Percentiles rank a stretch among this genome's conserved stretches.
phyloP scores from a whole-genome alignment of 2,329 filamentous ascomycete species.

The Diaporthe vexans region DNA sequence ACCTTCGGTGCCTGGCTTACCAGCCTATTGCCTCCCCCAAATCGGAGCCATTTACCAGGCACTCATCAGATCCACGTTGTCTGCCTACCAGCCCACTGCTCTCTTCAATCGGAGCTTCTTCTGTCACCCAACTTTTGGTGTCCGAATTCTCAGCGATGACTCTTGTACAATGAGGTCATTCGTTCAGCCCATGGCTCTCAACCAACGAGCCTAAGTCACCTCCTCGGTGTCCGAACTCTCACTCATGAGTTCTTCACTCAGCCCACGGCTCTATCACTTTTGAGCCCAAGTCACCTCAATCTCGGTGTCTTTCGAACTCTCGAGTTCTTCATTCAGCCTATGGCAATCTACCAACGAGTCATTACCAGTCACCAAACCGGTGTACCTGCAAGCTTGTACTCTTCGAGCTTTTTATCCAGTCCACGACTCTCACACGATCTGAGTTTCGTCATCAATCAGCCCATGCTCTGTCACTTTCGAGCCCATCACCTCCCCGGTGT shows the following conservation, averaged over 20 bases:
- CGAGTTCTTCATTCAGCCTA: not conserved
- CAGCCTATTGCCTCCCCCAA: not conserved
- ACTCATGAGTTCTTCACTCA: not conserved
- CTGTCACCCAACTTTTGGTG: not conserved
- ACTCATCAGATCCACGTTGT: not conserved
- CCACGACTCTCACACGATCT: no score
- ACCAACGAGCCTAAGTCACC: not conserved
- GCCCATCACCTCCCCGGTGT: no score
- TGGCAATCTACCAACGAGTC: not conserved
- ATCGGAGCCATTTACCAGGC: not conserved
- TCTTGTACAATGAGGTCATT: not conserved
- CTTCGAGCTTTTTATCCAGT: no score
- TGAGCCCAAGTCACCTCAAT: not conserved
- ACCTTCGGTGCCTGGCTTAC: not conserved
- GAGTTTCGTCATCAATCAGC: no score
- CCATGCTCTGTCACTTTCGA: no score
- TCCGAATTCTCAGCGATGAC: not conserved
- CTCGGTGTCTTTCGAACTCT: not conserved
- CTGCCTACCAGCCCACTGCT: slow-evolving; percentile 1
- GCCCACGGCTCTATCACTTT: not conserved
- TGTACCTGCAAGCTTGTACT: no score
- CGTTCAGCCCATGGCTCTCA: not conserved
- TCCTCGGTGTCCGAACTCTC: not conserved
- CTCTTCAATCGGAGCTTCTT: not conserved
- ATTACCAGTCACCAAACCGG: not conserved